These are phyloP conservation scores for Globisporangium paddicum DNA, from an alignment of 352 stramenopile genomes.

Conservation along the genomic window DNA sequence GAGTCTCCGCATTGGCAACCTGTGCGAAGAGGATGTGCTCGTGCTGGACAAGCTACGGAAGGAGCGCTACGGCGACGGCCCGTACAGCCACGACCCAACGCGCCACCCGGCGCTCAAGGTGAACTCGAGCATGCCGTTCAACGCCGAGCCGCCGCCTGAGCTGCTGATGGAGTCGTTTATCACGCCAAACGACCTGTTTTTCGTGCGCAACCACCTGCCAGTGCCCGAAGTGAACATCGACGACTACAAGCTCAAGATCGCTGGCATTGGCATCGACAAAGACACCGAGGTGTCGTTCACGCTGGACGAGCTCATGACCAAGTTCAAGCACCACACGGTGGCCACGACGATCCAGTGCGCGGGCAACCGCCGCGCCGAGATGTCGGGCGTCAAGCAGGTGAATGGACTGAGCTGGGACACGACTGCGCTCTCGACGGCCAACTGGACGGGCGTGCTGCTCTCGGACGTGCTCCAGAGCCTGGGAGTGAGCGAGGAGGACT, in stretches of 20 bases:
- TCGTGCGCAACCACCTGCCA: constrained; percentile 97
- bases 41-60: constrained; percentile 82
- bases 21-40: constrained; percentile 84
- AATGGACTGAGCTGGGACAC: constrained; percentile 84
- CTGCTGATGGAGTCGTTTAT: constrained; percentile 93
- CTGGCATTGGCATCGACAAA: constrained; percentile 51
- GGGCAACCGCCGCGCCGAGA: constrained; percentile 94
- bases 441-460: constrained; percentile 93
- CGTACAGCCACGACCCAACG: constrained; percentile 92
- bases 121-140: constrained; percentile 94
- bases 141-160: constrained; percentile 91
- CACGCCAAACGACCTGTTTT: constrained; percentile 96
- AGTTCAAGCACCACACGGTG: constrained; percentile 91
- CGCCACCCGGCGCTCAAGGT: constrained; percentile 87
- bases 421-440: constrained; percentile 92
- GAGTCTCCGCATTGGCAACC: constrained; percentile 86
- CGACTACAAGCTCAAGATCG: constrained; percentile 62
- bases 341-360: constrained; percentile 96
- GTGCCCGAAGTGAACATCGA: constrained; percentile 87
- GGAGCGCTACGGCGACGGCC: constrained; percentile 83
- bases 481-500: constrained; percentile 80
- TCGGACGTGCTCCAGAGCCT: constrained; percentile 89
- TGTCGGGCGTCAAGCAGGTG: constrained; percentile 90
- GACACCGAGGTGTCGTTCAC: constrained; percentile 40
- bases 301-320: constrained; percentile 90